Base-by-base conservation (phyloP, 2,329 filamentous ascomycete genomes). In the Verticillium alfalfae region DNA sequence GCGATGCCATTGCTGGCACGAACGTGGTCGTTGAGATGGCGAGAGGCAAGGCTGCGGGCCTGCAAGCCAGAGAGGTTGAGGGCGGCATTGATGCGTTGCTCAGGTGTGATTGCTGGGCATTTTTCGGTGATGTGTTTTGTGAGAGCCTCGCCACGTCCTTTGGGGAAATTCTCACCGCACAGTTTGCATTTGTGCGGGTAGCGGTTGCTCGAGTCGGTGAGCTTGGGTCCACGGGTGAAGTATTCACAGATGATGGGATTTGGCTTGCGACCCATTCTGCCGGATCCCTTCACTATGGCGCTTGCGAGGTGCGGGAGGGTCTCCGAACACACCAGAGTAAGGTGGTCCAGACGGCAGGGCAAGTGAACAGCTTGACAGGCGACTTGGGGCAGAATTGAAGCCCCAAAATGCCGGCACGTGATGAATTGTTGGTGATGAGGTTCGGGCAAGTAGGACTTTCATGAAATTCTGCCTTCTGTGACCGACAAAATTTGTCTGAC, bases 111-210 rank as follows among this genome's bases (percentile, higher is more conserved):
- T 60, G 89, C 90, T 49, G 91, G 90, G 72, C 93, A 97, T 80
- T 90, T 92, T 74, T 93, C 95, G 60, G 91, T 88, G 61, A 97
- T 83, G 71, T 97, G 93, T 65, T 84, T 88, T 54, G 87, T 90
- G 64, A 97, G 78, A 69, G 87, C 91, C 71, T 97, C 93, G 70
- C 92, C 89, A 65, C 93, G 87, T 64, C 93, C 93, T 73, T 96
- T 96, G 65, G 92, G 90, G 66, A 97, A 97, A 74, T 90, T 89
- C 76, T 95, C 90, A 67, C 92, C 92, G 73, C 92, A 96, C 67
- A 88, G 84, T 75, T 91, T 94, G 84, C 93, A 97, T 13, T 91
- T 95, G 72, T 97, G 92, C 69, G 92, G 88, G 72, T 97, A 97
- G 62, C 93, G 87, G 75, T 96, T 97, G 79, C 91, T 95, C 66